Conservation (phyloP, 352 stramenopile species). For the Pythium aphanidermatum region DNA sequence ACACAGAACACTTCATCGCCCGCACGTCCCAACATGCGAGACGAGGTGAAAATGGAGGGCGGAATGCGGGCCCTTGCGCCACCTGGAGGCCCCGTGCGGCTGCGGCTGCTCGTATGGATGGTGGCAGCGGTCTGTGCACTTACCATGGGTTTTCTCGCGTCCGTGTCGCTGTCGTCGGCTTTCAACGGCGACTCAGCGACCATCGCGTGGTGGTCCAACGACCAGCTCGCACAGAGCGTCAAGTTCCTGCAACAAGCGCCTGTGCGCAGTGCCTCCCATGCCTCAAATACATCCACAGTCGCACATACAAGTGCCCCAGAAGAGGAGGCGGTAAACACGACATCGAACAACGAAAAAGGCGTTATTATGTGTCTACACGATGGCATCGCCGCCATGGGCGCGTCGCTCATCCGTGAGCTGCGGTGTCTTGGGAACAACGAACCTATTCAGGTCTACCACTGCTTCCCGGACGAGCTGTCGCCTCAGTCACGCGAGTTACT, state of each 20-base stretch:
- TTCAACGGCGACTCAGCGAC: not conserved
- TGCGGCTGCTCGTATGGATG: not conserved
- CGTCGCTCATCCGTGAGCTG: constrained; percentile 60
- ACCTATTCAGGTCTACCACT: constrained; percentile 40
- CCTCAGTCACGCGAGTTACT: constrained; percentile 30
- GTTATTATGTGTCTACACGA: constrained; percentile 51
- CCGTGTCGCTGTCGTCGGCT: not conserved
- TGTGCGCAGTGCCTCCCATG: not conserved
- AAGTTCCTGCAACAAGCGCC: constrained; percentile 6
- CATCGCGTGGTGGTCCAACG: constrained; percentile 3
- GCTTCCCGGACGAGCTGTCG: constrained; percentile 45
- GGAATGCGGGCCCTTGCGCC: not conserved
- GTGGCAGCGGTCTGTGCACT: not conserved
- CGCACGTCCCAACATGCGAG: no score
- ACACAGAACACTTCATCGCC: no score
- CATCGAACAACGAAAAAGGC: constrained; percentile 7
- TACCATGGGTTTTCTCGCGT: not conserved
- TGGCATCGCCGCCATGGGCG: constrained; percentile 45
- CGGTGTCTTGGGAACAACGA: constrained; percentile 36
- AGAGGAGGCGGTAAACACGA: not conserved
- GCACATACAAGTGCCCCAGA: not conserved
- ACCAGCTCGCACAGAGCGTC: constrained; percentile 6
- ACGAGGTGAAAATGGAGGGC: no score
- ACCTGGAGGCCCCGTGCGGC: not conserved
- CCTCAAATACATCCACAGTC: not conserved